Evolutionary conservation across 805 yeast genomes (phyloP).

Genomic region (Clavispora carvajalis): DNA sequence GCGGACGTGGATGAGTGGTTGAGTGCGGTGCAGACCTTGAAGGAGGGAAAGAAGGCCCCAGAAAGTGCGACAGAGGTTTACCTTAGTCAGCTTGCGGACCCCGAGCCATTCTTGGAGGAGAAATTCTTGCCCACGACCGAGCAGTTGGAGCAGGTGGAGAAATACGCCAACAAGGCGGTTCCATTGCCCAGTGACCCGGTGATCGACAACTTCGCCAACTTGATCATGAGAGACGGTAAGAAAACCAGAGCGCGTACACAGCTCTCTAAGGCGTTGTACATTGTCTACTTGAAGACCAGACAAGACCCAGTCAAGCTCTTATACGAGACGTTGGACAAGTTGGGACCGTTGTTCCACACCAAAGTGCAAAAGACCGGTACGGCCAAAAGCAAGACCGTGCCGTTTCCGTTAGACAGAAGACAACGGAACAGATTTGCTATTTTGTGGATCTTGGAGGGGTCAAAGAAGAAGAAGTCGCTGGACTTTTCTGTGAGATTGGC

Average conservation of each 20-base stretch:
- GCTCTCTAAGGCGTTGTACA: slow-evolving; percentile 72
- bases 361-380: slow-evolving; percentile 77
- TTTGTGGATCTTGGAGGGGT: slow-evolving; percentile 84
- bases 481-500: slow-evolving; percentile 85
- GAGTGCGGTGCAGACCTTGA: slow-evolving; percentile 37
- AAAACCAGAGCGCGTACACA: slow-evolving; percentile 73
- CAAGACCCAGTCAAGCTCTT: slow-evolving; percentile 75
- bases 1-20: slow-evolving; percentile 45
- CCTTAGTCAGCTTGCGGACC: slow-evolving; percentile 33
- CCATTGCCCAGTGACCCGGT: slow-evolving; percentile 67
- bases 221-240: slow-evolving; percentile 90
- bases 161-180: slow-evolving; percentile 45
- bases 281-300: slow-evolving; percentile 68
- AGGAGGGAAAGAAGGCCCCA: slow-evolving; percentile 26
- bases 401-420: slow-evolving; percentile 74
- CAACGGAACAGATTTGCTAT: slow-evolving; percentile 86
- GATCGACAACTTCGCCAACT: slow-evolving; percentile 70
- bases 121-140: slow-evolving; percentile 56
- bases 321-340: slow-evolving; percentile 66
- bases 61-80: slow-evolving; percentile 34
- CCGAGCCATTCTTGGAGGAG: slow-evolving; percentile 28
- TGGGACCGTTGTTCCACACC: slow-evolving; percentile 80
- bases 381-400: slow-evolving; percentile 77
- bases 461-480: slow-evolving; percentile 69
- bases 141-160: slow-evolving; percentile 55